These are phyloP conservation scores for Trypethelium eluteriae DNA, from an alignment of 495 filamentous ascomycete species.

Conservation along the genomic window DNA sequence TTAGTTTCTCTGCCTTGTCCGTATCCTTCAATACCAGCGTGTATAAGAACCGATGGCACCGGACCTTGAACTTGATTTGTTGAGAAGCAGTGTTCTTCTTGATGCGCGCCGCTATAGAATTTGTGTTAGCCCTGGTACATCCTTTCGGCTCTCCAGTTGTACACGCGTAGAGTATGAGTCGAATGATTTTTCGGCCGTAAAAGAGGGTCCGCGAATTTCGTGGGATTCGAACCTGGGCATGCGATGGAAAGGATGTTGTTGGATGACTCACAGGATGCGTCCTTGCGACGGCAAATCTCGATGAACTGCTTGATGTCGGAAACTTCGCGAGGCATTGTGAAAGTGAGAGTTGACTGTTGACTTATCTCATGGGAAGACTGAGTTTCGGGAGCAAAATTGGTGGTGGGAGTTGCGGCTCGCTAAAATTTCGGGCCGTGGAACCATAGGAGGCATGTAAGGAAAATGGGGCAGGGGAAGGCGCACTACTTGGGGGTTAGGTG, in stretches of 20 bases:
- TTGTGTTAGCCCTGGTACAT: slow-evolving; percentile 12
- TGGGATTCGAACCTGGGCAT: not conserved
- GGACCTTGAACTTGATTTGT: slow-evolving; percentile 99
- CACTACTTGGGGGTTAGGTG: too few relatives aligned
- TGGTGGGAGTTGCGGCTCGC: not conserved
- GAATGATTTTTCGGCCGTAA: not conserved
- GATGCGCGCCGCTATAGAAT: slow-evolving; percentile 73
- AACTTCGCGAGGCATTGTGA: slow-evolving; percentile 92
- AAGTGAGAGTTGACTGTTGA: slow-evolving; percentile 15
- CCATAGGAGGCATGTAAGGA: not conserved
- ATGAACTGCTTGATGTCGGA: slow-evolving; percentile 99
- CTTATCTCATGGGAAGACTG: not conserved
- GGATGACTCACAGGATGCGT: slow-evolving; percentile 71
- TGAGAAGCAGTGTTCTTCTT: slow-evolving; percentile 73
- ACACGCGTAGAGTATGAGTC: not conserved
- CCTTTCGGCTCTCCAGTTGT: slow-evolving; percentile 1
- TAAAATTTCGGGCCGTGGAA: slow-evolving; percentile 1
- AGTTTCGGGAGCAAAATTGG: not conserved
- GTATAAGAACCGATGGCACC: slow-evolving; percentile 89
- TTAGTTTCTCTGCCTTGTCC: slow-evolving; percentile 99
- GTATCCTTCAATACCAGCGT: slow-evolving; percentile 91
- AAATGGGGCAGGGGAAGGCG: too few relatives aligned
- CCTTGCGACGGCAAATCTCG: slow-evolving; percentile 98
- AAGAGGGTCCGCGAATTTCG: not conserved
- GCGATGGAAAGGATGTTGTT: not conserved